A percentile compares a stretch with the other conserved stretches of the same genome.
These are phyloP conservation scores for Otatea glauca DNA, from an alignment of 176 grass and related monocot species.

Conservation along the genomic window DNA sequence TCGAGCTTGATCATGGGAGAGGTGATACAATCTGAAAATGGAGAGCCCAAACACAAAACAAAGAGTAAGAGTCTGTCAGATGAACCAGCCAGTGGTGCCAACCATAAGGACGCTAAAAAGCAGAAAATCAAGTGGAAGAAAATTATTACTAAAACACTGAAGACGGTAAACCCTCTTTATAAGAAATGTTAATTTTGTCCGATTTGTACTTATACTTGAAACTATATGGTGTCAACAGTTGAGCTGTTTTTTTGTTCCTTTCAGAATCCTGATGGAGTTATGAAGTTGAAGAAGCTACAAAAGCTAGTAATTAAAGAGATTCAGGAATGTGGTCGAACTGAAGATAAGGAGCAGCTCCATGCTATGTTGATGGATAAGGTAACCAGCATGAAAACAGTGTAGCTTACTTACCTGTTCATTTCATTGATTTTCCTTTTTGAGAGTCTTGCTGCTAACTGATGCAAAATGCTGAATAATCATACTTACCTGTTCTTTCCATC, in stretches of 20 bases:
- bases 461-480: slow-evolving; percentile 2
- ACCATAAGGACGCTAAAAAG: slow-evolving; percentile 44
- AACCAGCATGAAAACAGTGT: slow-evolving; percentile 5
- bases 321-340: slow-evolving; percentile 52
- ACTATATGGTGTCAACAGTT: slow-evolving; percentile 2
- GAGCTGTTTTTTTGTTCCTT: not conserved
- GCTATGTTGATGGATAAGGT: slow-evolving; percentile 80
- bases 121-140: slow-evolving; percentile 94
- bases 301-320: slow-evolving; percentile 70
- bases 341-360: slow-evolving; percentile 68
- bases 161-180: slow-evolving; percentile 49
- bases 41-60: slow-evolving; percentile 39
- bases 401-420: not conserved
- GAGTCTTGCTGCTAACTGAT: not conserved
- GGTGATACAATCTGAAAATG: slow-evolving; percentile 54
- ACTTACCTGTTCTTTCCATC: not conserved
- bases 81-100: slow-evolving; percentile 24
- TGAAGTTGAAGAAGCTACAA: slow-evolving; percentile 90
- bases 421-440: not conserved
- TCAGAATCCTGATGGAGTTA: slow-evolving; percentile 66
- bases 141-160: slow-evolving; percentile 66
- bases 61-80: slow-evolving; percentile 50
- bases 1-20: slow-evolving; percentile 32
- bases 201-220: not conserved
- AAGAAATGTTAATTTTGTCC: not conserved